Percentiles rank a stretch among this genome's conserved stretches.
phyloP scores from a whole-genome alignment of 2,329 filamentous ascomycete genomes.

The Talaromyces sp. region DNA sequence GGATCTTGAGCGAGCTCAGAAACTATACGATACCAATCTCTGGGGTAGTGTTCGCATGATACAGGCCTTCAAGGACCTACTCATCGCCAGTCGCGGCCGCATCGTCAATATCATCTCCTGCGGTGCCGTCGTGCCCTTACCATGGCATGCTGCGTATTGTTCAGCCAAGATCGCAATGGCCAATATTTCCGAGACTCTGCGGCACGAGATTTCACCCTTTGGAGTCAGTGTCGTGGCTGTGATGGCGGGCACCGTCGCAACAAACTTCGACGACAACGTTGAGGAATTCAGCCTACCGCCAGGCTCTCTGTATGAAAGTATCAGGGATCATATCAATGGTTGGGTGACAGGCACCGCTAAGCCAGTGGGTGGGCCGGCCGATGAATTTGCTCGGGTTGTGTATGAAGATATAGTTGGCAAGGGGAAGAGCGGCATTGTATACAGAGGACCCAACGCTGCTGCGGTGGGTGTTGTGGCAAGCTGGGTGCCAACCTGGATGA shows the following conservation, averaged over 20 bases:
- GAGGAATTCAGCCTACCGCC: conserved; percentile 2
- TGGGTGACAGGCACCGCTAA: conserved; percentile 19
- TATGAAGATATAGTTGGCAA: conserved; percentile 21
- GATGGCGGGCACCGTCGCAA: conserved; percentile 1
- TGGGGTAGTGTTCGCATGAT: conserved; percentile 11
- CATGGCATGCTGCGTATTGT: conserved; percentile 20
- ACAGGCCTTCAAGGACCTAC: conserved; percentile 14
- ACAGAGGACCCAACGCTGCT: conserved; percentile 16
- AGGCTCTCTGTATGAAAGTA: conserved; percentile 14
- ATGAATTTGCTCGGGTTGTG: conserved; percentile 19
- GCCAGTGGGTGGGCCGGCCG: conserved; percentile 18
- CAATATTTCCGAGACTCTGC: conserved; percentile 11
- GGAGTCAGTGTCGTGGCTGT: conserved; percentile 15
- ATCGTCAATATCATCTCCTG: conserved; percentile 15
- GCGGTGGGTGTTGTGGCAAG: conserved; percentile 12
- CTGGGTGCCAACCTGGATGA: conserved; percentile 20
- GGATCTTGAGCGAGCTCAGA: conserved; percentile 7
- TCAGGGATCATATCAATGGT: conserved; percentile 18
- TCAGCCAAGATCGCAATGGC: conserved; percentile 13
- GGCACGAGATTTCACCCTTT: conserved; percentile 13
- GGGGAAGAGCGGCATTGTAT: conserved; percentile 14
- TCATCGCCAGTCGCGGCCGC: conserved; percentile 5
- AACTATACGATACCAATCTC: conserved; percentile 15
- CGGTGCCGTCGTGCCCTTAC: conserved; percentile 34
- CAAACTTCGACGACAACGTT: conserved; percentile 10